Percentiles rank a stretch among this genome's conserved stretches.
Conservation (phyloP, 192 early-diverging fungal species). For the Allomyces macrogynus region DNA sequence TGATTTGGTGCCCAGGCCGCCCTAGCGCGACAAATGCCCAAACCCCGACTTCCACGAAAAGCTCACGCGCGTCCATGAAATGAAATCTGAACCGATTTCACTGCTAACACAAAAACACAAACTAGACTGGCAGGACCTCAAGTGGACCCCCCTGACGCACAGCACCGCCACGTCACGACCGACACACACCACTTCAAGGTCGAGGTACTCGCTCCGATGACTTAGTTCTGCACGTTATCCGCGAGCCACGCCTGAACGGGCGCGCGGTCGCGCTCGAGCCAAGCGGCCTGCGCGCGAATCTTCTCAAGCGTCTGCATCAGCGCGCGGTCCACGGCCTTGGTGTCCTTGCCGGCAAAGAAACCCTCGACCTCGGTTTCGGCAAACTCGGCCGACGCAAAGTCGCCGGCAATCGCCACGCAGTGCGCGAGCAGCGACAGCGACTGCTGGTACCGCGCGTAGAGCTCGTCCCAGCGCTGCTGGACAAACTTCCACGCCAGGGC, state of each 20-base stretch:
- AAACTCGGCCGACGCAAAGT: not conserved
- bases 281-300: conserved; percentile 19
- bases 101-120: not conserved
- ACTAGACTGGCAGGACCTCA: not conserved
- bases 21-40: too few relatives aligned
- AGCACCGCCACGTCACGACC: too few relatives aligned
- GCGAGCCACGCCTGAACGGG: not conserved
- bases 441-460: not conserved
- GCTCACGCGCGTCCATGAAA: not conserved
- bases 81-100: not conserved
- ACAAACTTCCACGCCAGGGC: not conserved
- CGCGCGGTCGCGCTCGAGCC: not conserved
- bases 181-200: too few relatives aligned
- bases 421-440: not conserved
- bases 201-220: not conserved
- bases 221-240: not conserved
- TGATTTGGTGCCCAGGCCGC: too few relatives aligned
- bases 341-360: conserved; percentile 29
- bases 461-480: not conserved
- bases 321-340: conserved; percentile 28
- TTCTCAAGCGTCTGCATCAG: conserved; percentile 54
- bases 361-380: not conserved
- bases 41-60: too few relatives aligned
- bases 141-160: too few relatives aligned
- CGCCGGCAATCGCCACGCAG: not conserved